Evolutionary conservation across 331 rosid genomes (phyloP).

Genomic region (Spiraea crenata): DNA sequence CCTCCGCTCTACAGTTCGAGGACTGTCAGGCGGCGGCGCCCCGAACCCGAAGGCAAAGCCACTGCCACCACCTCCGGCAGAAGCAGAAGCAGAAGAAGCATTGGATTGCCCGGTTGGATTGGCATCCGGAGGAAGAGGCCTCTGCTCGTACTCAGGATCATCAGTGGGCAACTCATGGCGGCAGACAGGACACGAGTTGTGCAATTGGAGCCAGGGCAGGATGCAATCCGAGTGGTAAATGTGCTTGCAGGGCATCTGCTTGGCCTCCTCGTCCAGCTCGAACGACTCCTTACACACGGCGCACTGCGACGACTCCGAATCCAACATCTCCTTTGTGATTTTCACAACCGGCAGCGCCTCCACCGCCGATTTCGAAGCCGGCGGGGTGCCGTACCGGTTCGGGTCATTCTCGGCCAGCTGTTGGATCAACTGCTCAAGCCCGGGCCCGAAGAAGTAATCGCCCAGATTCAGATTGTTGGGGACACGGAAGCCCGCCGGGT

Average conservation of each 20-base stretch:
- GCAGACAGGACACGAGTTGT: slow-evolving; percentile 88
- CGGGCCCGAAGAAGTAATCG: slow-evolving; percentile 88
- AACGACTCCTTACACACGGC: slow-evolving; percentile 87
- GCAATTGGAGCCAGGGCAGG: slow-evolving; percentile 80
- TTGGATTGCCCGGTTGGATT: slow-evolving; percentile 32
- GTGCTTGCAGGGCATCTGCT: slow-evolving; percentile 87
- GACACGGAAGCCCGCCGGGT: slow-evolving; percentile 43
- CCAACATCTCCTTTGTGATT: slow-evolving; percentile 57
- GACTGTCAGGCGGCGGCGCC: slow-evolving; percentile 39
- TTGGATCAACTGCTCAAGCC: slow-evolving; percentile 89
- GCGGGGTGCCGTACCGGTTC: slow-evolving; percentile 77
- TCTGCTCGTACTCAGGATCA: slow-evolving; percentile 74
- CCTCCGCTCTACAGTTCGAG: slow-evolving; percentile 45
- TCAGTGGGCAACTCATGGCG: slow-evolving; percentile 85
- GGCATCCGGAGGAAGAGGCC: slow-evolving; percentile 32
- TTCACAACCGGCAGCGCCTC: slow-evolving; percentile 52
- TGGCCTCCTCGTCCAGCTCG: slow-evolving; percentile 62
- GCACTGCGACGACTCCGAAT: slow-evolving; percentile 73
- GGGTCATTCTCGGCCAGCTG: slow-evolving; percentile 93
- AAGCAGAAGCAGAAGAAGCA: neutral
- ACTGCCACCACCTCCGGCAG: slow-evolving; percentile 22
- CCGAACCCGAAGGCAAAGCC: slow-evolving; percentile 22
- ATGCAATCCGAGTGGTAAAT: slow-evolving; percentile 79
- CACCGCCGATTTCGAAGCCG: slow-evolving; percentile 67
- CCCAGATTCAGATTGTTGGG: slow-evolving; percentile 61